Evolutionary conservation across 192 early-diverging fungal genomes (phyloP).

Genomic region (Umbelopsis vinacea): DNA sequence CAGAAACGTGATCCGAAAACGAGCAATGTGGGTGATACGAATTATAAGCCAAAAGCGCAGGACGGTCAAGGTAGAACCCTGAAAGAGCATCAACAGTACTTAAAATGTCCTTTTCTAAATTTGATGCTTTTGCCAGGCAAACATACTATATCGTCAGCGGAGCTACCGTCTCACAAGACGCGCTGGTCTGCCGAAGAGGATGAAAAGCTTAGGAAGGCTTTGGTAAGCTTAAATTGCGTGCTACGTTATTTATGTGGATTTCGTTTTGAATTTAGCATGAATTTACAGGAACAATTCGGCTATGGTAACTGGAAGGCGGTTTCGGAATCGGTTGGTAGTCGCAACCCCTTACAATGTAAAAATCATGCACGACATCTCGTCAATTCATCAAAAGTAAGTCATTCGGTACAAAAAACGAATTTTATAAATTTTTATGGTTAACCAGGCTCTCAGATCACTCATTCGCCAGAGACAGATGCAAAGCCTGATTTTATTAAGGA

Average conservation of each 20-base stretch:
- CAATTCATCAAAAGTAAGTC: constrained; percentile 43
- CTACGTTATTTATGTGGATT: not conserved
- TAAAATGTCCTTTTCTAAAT: not conserved
- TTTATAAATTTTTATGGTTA: not conserved
- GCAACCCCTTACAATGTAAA: constrained; percentile 65
- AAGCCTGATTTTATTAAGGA: too few relatives aligned
- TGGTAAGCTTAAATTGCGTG: constrained; percentile 45
- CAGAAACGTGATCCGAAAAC: constrained; percentile 26
- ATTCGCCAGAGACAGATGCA: not conserved
- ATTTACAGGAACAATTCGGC: constrained; percentile 46
- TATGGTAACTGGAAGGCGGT: constrained; percentile 64
- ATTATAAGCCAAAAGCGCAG: not conserved
- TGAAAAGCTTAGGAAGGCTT: constrained; percentile 52
- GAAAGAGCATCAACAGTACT: not conserved
- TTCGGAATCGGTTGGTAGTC: constrained; percentile 51
- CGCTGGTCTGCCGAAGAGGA: constrained; percentile 66
- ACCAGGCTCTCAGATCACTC: not conserved
- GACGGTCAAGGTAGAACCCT: not conserved
- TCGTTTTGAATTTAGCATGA: not conserved
- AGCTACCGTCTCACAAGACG: constrained; percentile 55
- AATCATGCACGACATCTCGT: constrained; percentile 64
- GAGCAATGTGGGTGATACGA: not conserved
- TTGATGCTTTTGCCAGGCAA: constrained; percentile 19
- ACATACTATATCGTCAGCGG: constrained; percentile 45
- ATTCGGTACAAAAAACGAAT: too few relatives aligned